These are phyloP conservation scores for Trifolium pratense DNA, from an alignment of 306 rosid species.

Conservation along the genomic window DNA sequence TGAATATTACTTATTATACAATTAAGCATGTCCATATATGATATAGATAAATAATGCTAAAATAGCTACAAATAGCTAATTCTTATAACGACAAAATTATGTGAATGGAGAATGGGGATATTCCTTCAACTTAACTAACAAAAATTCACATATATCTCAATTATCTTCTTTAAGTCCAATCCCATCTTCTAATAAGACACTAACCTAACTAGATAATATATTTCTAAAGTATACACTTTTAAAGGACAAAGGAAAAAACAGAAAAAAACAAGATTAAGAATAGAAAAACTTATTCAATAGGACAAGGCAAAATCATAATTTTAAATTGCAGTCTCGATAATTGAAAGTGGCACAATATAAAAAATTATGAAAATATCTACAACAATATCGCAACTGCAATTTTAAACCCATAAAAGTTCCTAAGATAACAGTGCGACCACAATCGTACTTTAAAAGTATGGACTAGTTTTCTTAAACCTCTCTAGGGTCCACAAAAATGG, in stretches of 20 bases:
- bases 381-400: too few relatives aligned
- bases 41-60: slow-evolving; percentile 11
- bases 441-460: too few relatives aligned
- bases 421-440: too few relatives aligned
- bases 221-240: not conserved
- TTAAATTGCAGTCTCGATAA: not conserved
- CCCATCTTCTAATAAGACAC: slow-evolving; percentile 34
- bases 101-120: slow-evolving; percentile 31
- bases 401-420: too few relatives aligned
- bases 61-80: slow-evolving; percentile 32
- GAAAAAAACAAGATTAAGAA: not conserved
- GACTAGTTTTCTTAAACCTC: slow-evolving; percentile 55
- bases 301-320: not conserved
- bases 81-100: slow-evolving; percentile 21
- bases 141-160: not conserved
- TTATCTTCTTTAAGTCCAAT: not conserved
- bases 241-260: not conserved
- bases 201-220: slow-evolving; percentile 40
- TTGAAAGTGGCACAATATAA: not conserved
- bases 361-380: not conserved
- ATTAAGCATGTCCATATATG: not conserved
- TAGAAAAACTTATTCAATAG: not conserved
- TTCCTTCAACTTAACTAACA: slow-evolving; percentile 41
- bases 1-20: not conserved
- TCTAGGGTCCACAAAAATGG: slow-evolving; percentile 96